These are phyloP conservation scores for Seiridium cupressi DNA, from an alignment of 2,329 filamentous ascomycete genomes.

Conservation along the genomic window DNA sequence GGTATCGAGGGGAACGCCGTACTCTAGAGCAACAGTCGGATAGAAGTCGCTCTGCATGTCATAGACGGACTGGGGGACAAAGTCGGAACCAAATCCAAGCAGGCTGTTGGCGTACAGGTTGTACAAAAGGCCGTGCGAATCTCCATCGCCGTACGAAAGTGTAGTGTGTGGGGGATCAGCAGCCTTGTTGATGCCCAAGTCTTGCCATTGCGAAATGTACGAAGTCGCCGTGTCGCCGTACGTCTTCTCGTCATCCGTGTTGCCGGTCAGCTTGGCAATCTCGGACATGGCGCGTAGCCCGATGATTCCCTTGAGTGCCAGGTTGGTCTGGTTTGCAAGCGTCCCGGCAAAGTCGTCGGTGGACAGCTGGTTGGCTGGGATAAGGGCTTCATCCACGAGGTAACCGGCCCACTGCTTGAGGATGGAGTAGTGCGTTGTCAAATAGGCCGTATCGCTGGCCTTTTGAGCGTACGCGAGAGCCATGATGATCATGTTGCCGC, in stretches of 20 bases:
- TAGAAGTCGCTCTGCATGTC: constrained; percentile 78
- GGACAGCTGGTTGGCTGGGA: constrained; percentile 74
- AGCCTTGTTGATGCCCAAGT: constrained; percentile 66
- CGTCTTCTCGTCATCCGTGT: constrained; percentile 53
- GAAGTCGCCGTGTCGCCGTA: constrained; percentile 62
- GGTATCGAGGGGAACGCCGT: constrained; percentile 80
- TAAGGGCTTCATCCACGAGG: constrained; percentile 70
- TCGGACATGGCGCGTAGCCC: constrained; percentile 79
- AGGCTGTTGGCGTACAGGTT: constrained; percentile 79
- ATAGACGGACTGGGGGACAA: constrained; percentile 75
- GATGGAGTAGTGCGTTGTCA: constrained; percentile 66
- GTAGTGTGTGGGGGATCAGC: constrained; percentile 66
- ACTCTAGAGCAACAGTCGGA: constrained; percentile 66
- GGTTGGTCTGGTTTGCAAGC: constrained; percentile 75
- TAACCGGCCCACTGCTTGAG: constrained; percentile 80
- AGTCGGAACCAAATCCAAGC: constrained; percentile 62
- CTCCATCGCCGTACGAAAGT: constrained; percentile 69
- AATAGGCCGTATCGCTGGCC: constrained; percentile 49
- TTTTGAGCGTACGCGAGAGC: constrained; percentile 66
- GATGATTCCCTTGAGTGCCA: constrained; percentile 81
- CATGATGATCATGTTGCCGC: constrained; percentile 82
- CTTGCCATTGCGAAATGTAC: constrained; percentile 73
- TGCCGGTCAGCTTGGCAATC: constrained; percentile 61
- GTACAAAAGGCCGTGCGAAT: constrained; percentile 63
- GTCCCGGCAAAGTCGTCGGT: constrained; percentile 84